These are phyloP conservation scores for Elsinoe perseae DNA, from an alignment of 2,329 filamentous ascomycete genomes.

Conservation along the genomic window DNA sequence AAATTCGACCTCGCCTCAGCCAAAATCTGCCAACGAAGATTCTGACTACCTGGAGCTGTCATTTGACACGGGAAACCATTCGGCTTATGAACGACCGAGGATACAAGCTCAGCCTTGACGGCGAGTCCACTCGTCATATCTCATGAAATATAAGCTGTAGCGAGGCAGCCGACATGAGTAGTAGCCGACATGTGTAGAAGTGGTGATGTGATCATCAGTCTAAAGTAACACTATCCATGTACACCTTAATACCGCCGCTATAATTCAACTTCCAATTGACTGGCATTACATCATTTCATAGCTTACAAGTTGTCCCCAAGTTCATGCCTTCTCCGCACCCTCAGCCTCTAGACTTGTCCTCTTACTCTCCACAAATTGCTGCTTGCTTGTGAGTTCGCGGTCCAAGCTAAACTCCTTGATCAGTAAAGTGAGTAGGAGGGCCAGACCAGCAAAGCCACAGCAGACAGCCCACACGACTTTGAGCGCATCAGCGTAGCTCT, in stretches of 20 bases:
- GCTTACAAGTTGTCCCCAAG: not conserved
- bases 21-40: not conserved
- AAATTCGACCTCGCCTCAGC: not conserved
- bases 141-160: no score
- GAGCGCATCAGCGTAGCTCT: conserved; percentile 48
- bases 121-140: not conserved
- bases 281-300: not conserved
- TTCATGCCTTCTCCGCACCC: not conserved
- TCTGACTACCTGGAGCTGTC: not conserved
- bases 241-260: not conserved
- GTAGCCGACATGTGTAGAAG: no score
- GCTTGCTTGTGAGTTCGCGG: conserved; percentile 14
- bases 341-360: not conserved
- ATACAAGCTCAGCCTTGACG: not conserved
- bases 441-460: conserved; percentile 45
- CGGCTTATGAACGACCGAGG: conserved; percentile 1
- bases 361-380: conserved; percentile 11
- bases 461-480: conserved; percentile 51
- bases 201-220: no score
- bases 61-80: not conserved
- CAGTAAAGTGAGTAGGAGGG: conserved; percentile 45
- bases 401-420: conserved; percentile 48
- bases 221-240: not conserved
- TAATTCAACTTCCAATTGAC: not conserved
- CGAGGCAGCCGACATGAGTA: no score